Conservation (phyloP, 352 stramenopile species). For the Globisporangium spiculum region DNA sequence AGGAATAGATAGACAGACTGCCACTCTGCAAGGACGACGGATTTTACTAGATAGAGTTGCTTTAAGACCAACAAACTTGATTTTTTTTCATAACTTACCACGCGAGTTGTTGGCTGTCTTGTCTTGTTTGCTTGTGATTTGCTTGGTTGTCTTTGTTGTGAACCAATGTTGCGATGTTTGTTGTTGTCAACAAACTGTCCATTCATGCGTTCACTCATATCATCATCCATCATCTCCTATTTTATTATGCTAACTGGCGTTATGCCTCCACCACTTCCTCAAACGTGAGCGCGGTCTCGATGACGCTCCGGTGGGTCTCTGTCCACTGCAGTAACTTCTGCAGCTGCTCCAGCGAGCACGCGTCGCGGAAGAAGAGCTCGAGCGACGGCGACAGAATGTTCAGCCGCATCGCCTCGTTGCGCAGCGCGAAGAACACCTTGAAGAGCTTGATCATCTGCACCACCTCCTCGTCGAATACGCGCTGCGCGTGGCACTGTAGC, state of each 20-base stretch:
- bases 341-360: conserved; percentile 72
- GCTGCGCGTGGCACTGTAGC: conserved; percentile 57
- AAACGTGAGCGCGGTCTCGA: conserved; percentile 39
- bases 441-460: conserved; percentile 67
- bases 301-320: conserved; percentile 57
- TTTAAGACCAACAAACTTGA: conserved; percentile 13
- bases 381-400: conserved; percentile 67
- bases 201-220: background rate
- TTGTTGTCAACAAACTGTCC: background rate
- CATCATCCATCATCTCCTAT: background rate
- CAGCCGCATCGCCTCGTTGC: conserved; percentile 59
- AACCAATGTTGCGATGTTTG: background rate
- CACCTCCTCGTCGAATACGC: conserved; percentile 64
- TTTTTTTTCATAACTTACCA: conserved; percentile 14
- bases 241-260: background rate
- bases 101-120: background rate
- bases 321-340: conserved; percentile 73
- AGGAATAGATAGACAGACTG: conserved; percentile 23
- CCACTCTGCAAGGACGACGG: background rate
- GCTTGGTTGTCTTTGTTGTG: background rate
- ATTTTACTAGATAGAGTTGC: conserved; percentile 18
- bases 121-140: background rate
- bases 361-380: conserved; percentile 63
- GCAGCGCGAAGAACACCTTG: conserved; percentile 76
- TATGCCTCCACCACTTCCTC: background rate